Evolutionary conservation across 2,329 filamentous ascomycete species (phyloP).

Genomic region (Ustulina deusta): DNA sequence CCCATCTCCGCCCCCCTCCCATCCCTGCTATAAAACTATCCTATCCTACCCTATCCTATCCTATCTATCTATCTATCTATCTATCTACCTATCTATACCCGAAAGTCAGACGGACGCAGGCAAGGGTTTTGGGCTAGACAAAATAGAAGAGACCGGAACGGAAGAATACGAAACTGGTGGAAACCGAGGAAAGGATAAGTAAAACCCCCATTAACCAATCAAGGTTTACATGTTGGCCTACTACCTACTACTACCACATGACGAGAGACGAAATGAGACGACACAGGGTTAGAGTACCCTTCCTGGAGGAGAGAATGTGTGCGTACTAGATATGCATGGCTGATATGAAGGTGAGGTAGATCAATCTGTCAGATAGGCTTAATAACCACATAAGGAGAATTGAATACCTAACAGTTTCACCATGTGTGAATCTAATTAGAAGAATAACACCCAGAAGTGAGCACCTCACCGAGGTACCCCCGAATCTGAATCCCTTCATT

Average conservation of each 20-base stretch:
- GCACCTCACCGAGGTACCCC: background rate
- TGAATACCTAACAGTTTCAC: background rate
- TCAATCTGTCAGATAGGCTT: constrained; percentile 1
- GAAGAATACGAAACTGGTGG: background rate
- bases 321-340: background rate
- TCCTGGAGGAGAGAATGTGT: background rate
- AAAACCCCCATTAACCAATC: background rate
- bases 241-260: constrained; percentile 1
- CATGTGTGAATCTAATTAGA: background rate
- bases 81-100: constrained; percentile 14
- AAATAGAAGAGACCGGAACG: constrained; percentile 11
- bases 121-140: constrained; percentile 15
- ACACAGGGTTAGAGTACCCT: background rate
- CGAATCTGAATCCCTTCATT: background rate
- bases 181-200: background rate
- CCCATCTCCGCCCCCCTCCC: background rate
- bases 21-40: constrained; percentile 30
- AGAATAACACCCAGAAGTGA: background rate
- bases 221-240: constrained; percentile 7
- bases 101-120: background rate
- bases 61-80: background rate
- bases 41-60: constrained; percentile 9
- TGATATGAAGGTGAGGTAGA: constrained; percentile 8
- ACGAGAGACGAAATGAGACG: constrained; percentile 25
- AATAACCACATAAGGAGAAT: background rate